Evolutionary conservation across 2,329 filamentous ascomycete species (phyloP), one percentile per base, ranked within the genome.

Genomic region (Atkinsonella hypoxylon): DNA sequence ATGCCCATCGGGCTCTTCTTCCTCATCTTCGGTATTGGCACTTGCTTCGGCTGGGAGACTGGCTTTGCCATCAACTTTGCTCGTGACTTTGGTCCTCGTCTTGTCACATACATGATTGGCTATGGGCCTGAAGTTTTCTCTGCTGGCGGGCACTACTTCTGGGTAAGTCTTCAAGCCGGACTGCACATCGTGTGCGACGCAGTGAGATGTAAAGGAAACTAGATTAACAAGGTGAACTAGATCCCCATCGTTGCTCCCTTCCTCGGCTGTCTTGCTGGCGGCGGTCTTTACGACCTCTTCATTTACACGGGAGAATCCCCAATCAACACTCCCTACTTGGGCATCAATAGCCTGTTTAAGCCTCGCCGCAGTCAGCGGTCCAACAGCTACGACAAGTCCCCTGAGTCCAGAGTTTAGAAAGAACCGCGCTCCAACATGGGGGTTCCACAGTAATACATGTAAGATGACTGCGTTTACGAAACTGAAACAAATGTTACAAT

Each of bases 21-120:
- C 65, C 69, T 87, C 45, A 81, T 88, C 54, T 87, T 87, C 60
- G 84, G 83, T 8, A 79, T 88, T 20, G 83, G 83, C 17, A 80
- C 81, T 32, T 84, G 81, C 61, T 87, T 86, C 58, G 85, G 85
- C 7, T 87, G 82, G 82, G 78, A 88, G 63, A 89, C 84, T 1
- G 83, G 85, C 38, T 89, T 85, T 65, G 84, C 83, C 15, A 86
- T 87, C 56, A 88, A 88, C 59, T 65, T 86, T 41, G 84, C 83
- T 36, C 75, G 85, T 64, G 85, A 89, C 56, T 85, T 88, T 60
- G 82, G 82, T 1, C 83, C 83, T 10, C 71, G 84, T 11, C 64
- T 87, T 42, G 77, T 85, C 54, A 77, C 78, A 1, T 85, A 81
- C 60, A 77, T 82, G 60, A 58, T 87, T 49, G 85, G 85, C 2